A percentile compares a stretch with the other conserved stretches of the same genome.
Conservation (phyloP, 2,329 filamentous ascomycete species). For the Penicillium decumbens region DNA sequence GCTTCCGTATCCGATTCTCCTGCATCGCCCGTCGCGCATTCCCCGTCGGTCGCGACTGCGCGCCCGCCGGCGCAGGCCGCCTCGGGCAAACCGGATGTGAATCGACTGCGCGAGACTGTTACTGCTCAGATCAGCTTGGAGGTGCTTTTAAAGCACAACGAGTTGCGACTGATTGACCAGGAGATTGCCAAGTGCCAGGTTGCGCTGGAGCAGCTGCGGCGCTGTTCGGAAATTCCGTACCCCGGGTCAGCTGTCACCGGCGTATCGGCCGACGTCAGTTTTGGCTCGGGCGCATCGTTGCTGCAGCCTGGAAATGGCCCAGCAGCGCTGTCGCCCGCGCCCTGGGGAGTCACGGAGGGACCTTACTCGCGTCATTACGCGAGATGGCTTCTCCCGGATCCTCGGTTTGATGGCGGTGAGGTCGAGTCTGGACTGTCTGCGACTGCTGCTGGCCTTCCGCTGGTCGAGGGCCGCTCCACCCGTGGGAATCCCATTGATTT, state of each 20-base stretch:
- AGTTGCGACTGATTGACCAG: conserved; percentile 89
- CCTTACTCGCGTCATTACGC: conserved; percentile 93
- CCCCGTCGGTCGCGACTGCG: conserved; percentile 14
- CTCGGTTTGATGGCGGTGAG: conserved; percentile 69
- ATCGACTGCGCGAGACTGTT: conserved; percentile 65
- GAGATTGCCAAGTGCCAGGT: conserved; percentile 94
- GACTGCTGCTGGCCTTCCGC: conserved; percentile 37
- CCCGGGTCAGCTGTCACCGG: conserved; percentile 60
- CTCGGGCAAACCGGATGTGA: conserved; percentile 25
- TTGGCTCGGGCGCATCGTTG: conserved; percentile 68
- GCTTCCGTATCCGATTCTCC: conserved; percentile 9
- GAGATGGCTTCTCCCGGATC: conserved; percentile 88
- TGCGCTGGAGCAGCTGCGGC: conserved; percentile 85
- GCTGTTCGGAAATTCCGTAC: conserved; percentile 88
- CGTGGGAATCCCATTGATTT: conserved; percentile 66
- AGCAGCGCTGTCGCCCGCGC: conserved; percentile 71
- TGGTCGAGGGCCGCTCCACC: conserved; percentile 69
- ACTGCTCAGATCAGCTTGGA: conserved; percentile 86
- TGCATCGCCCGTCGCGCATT: conserved; percentile 9
- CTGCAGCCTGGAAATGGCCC: conserved; percentile 58
- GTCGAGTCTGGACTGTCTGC: conserved; percentile 26
- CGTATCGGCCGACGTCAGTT: conserved; percentile 64
- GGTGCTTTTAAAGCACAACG: conserved; percentile 89
- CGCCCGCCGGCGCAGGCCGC: conserved; percentile 18
- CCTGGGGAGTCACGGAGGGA: conserved; percentile 86